Conservation (phyloP, 768 basidiomycete species). For the Sistotremastrum suecicum region DNA sequence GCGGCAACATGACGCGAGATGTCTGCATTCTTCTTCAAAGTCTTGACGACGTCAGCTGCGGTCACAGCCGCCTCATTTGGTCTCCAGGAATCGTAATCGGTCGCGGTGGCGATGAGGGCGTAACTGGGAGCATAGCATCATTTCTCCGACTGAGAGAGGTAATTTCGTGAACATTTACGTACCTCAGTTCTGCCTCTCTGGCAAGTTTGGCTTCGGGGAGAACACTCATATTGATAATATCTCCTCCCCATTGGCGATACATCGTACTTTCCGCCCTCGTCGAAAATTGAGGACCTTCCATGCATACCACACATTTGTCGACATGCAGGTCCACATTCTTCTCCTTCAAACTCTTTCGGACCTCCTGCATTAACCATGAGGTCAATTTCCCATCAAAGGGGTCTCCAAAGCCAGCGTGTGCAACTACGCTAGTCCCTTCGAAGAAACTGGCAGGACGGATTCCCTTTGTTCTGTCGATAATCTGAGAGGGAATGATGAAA, state of each 20-base stretch:
- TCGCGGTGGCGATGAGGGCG: conserved; percentile 78
- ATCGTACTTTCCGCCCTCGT: conserved; percentile 90
- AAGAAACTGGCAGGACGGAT: conserved; percentile 84
- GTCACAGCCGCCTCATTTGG: conserved; percentile 72
- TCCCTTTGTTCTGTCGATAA: conserved; percentile 95
- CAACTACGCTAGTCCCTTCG: conserved; percentile 66
- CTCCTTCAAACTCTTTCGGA: conserved; percentile 45
- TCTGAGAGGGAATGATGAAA: conserved; percentile 77
- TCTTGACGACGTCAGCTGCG: conserved; percentile 81
- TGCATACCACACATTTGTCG: conserved; percentile 80
- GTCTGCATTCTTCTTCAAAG: conserved; percentile 71
- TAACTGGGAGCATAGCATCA: conserved; percentile 38
- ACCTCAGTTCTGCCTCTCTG: conserved; percentile 89
- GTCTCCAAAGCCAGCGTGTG: conserved; percentile 89
- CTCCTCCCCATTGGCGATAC: conserved; percentile 88
- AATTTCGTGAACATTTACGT: conserved; percentile 10
- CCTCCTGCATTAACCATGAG: conserved; percentile 48
- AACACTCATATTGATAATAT: conserved; percentile 95
- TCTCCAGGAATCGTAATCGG: conserved; percentile 95
- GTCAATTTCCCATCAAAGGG: conserved; percentile 62
- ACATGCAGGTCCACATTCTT: conserved; percentile 56
- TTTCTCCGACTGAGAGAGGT: too few species aligned
- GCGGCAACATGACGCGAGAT: conserved; percentile 67
- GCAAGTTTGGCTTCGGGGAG: conserved; percentile 96
- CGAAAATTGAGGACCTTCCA: conserved; percentile 97